Percentiles rank a stretch among this genome's conserved stretches.
Evolutionary conservation across 352 stramenopile genomes (phyloP).

Genomic region (Pythium sp.): DNA sequence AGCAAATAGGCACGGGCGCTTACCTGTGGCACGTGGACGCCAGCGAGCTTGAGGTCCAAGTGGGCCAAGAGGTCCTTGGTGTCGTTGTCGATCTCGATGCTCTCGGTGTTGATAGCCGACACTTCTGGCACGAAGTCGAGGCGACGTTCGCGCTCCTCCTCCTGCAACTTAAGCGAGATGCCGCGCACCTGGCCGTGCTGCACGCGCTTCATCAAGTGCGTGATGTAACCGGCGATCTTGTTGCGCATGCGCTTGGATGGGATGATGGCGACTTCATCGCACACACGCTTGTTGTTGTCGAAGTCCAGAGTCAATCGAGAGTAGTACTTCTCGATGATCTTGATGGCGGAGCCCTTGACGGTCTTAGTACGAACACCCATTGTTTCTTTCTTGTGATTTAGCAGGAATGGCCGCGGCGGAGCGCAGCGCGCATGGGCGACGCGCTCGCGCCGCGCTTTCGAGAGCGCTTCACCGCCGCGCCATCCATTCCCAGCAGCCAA

Average conservation of each 20-base stretch:
- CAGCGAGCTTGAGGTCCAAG: constrained; percentile 92
- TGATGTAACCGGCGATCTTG: constrained; percentile 99
- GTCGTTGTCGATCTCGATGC: constrained; percentile 98
- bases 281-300: constrained; percentile 99
- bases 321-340: constrained; percentile 99
- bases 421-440: neutral
- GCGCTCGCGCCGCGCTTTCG: neutral
- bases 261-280: constrained; percentile 97
- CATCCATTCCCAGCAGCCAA: constrained; percentile 16
- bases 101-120: constrained; percentile 90
- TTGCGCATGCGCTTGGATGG: constrained; percentile 99
- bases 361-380: constrained; percentile 99
- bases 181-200: constrained; percentile 98
- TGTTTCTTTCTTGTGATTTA: constrained; percentile 35
- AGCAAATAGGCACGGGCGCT: constrained; percentile 20
- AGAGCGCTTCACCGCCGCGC: neutral
- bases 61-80: constrained; percentile 97
- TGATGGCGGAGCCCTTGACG: constrained; percentile 99
- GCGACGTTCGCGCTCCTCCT: constrained; percentile 99
- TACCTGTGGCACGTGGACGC: constrained; percentile 89
- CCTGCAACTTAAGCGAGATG: constrained; percentile 99
- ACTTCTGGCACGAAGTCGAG: constrained; percentile 99
- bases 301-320: constrained; percentile 99
- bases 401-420: constrained; percentile 14
- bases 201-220: constrained; percentile 99